phyloP scores from a whole-genome alignment of 2,329 filamentous ascomycete genomes.

The Cladosporium sp. region DNA sequence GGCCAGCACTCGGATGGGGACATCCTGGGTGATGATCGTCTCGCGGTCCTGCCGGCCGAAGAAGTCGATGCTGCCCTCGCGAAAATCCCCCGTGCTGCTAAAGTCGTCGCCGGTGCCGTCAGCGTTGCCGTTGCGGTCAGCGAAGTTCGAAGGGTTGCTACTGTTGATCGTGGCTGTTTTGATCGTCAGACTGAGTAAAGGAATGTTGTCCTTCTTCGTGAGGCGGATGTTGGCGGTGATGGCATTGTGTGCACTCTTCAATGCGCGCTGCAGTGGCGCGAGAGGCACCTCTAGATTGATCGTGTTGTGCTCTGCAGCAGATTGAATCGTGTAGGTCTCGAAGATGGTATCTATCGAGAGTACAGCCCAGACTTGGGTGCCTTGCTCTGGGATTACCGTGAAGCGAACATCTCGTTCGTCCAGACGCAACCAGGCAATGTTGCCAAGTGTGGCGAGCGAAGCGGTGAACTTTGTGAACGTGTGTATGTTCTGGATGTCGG shows the following conservation, averaged over 20 bases:
- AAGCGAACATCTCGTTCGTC: conserved; percentile 86
- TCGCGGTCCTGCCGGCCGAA: conserved; percentile 69
- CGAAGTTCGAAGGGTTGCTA: conserved; percentile 36
- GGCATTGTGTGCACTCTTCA: conserved; percentile 80
- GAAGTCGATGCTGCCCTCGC: conserved; percentile 26
- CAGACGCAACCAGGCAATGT: conserved; percentile 86
- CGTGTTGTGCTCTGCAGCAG: conserved; percentile 74
- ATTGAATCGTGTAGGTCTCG: conserved; percentile 78
- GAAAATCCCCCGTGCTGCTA: conserved; percentile 16
- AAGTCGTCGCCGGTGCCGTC: conserved; percentile 17
- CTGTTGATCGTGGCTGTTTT: conserved; percentile 65
- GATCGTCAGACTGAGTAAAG: conserved; percentile 85
- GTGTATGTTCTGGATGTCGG: conserved; percentile 32
- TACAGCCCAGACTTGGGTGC: conserved; percentile 81
- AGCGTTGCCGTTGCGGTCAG: conserved; percentile 18
- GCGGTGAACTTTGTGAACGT: conserved; percentile 53
- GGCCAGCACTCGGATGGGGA: conserved; percentile 87
- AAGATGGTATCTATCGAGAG: conserved; percentile 70
- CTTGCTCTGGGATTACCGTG: conserved; percentile 90
- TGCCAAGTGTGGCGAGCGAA: conserved; percentile 64
- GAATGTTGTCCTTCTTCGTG: conserved; percentile 86
- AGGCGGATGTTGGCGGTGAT: conserved; percentile 79
- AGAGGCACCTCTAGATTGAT: conserved; percentile 96
- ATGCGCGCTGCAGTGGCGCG: conserved; percentile 80
- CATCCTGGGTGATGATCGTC: conserved; percentile 90